A percentile compares a stretch with the other conserved stretches of the same genome.
These are phyloP conservation scores for Rhododendron simsii DNA, from an alignment of 148 eudicot species.

Conservation along the genomic window DNA sequence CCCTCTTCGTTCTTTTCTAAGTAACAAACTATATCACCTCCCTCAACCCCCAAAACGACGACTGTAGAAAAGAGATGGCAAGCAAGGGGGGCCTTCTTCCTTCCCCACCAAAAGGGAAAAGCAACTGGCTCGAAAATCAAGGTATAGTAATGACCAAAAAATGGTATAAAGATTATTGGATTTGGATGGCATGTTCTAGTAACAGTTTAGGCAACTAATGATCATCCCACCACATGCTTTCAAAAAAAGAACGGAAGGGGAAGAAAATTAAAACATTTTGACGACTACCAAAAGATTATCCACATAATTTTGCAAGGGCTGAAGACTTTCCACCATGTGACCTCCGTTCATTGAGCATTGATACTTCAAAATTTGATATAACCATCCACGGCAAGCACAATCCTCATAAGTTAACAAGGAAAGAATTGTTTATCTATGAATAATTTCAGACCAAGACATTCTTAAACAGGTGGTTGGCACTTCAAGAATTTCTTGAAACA, in stretches of 20 bases:
- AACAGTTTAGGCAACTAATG: neutral
- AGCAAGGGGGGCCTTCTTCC: neutral
- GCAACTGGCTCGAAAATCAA: neutral
- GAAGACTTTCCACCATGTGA: neutral
- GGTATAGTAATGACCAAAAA: neutral
- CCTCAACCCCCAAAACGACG: neutral
- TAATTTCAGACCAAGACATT: neutral
- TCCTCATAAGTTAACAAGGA: neutral
- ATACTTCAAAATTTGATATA: neutral
- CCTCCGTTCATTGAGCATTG: neutral
- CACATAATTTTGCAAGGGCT: neutral
- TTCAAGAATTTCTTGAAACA: neutral
- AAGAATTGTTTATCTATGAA: neutral
- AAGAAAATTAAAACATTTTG: neutral
- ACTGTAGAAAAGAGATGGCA: neutral
- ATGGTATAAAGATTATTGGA: neutral
- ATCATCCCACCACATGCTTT: neutral
- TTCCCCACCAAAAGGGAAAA: neutral
- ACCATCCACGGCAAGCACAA: neutral
- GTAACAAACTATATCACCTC: neutral
- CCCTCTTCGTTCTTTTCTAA: neutral
- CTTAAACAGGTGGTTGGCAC: neutral
- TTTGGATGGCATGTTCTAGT: neutral
- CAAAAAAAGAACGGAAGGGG: neutral
- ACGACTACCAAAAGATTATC: neutral